Conservation (phyloP, 148 eudicot genomes). For the Chenopodium suecicum region DNA sequence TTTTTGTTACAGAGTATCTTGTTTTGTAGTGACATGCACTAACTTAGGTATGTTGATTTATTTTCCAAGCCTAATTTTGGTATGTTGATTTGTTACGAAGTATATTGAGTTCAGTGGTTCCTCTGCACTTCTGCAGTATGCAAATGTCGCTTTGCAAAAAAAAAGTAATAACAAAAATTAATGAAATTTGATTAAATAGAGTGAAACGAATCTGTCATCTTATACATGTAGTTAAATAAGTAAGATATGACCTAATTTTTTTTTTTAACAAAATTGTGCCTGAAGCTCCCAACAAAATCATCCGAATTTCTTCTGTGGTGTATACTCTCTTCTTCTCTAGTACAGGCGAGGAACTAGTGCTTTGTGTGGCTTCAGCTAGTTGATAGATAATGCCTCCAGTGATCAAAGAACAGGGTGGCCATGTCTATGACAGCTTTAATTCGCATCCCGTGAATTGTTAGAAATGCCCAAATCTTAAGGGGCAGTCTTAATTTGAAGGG, state of each 20-base stretch:
- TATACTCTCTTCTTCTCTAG: neutral
- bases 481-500: neutral
- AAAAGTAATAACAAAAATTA: neutral
- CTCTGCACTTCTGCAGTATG: neutral
- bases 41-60: no score
- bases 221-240: neutral
- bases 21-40: neutral
- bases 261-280: conserved; percentile 1
- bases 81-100: no score
- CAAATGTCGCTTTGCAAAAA: neutral
- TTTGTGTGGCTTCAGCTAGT: neutral
- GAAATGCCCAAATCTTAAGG: neutral
- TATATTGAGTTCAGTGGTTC: neutral
- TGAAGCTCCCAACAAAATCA: neutral
- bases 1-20: neutral
- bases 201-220: neutral
- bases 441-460: neutral
- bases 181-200: neutral
- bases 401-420: neutral
- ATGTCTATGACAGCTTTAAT: neutral
- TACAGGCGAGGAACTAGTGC: neutral
- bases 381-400: neutral
- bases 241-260: neutral
- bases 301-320: neutral
- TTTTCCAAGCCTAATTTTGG: neutral